Percentiles rank a stretch among this genome's conserved stretches.
Conservation (phyloP, 192 early-diverging fungal genomes). For the Podila verticillata region DNA sequence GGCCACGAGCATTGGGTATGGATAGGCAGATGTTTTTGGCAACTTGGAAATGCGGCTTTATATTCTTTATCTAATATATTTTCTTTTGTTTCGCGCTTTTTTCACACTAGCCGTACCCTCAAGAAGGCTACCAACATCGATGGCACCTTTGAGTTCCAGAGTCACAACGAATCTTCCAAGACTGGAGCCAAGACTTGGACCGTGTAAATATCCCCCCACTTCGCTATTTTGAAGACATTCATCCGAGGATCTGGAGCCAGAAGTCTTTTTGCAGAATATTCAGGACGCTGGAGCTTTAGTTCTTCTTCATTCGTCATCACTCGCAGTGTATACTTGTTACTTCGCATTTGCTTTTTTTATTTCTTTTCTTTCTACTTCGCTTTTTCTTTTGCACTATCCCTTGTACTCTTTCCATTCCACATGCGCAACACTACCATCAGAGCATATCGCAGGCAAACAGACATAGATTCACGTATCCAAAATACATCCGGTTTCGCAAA, state of each 20-base stretch:
- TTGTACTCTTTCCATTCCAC: too few species aligned
- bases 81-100: neutral
- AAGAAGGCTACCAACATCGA: slow-evolving; percentile 36
- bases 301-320: neutral
- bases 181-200: slow-evolving; percentile 38
- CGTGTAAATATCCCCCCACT: slow-evolving; percentile 17
- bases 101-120: slow-evolving; percentile 28
- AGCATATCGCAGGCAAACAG: too few species aligned
- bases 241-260: neutral
- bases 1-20: slow-evolving; percentile 65
- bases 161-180: slow-evolving; percentile 37
- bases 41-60: neutral
- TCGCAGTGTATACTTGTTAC: neutral
- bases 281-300: neutral
- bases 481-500: too few species aligned
- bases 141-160: slow-evolving; percentile 43
- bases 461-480: too few species aligned
- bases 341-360: neutral
- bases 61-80: neutral
- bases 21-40: neutral
- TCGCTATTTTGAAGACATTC: too few species aligned
- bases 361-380: slow-evolving; percentile 3
- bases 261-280: neutral
- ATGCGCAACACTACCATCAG: too few species aligned
- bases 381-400: neutral